Evolutionary conservation across 2,329 filamentous ascomycete genomes (phyloP).

Genomic region (Fusarium sp.): DNA sequence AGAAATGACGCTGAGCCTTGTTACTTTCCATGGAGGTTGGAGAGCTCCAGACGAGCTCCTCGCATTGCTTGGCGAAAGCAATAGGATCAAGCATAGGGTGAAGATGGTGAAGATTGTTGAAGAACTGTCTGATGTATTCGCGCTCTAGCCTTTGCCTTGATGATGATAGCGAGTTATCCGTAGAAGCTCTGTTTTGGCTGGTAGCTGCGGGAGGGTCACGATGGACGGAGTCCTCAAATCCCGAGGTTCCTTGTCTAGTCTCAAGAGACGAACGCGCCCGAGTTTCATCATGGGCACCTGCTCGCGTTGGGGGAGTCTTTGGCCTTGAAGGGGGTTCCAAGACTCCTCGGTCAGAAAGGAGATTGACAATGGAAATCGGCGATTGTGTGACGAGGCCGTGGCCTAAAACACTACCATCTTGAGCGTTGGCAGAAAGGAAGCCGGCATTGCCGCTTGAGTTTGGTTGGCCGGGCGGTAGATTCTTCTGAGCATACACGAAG

Average conservation of each 20-base stretch:
- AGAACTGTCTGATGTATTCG: slow-evolving; percentile 1
- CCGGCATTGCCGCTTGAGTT: background rate
- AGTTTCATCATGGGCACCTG: background rate
- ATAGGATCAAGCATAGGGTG: background rate
- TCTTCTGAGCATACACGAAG: slow-evolving; percentile 3
- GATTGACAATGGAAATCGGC: background rate
- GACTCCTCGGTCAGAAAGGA: background rate
- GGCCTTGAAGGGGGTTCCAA: background rate
- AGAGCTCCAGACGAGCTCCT: background rate
- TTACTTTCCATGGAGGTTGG: background rate
- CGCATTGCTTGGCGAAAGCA: background rate
- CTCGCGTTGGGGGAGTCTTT: background rate
- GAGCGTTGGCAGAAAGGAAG: background rate
- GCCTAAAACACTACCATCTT: rapidly evolving
- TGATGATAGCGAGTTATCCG: background rate
- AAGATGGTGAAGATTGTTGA: background rate
- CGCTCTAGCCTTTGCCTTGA: background rate
- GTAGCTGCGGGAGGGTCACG: too few species aligned
- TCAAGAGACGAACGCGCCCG: background rate
- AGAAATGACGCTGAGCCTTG: background rate
- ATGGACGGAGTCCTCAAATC: background rate
- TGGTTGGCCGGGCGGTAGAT: background rate
- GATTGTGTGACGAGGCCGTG: background rate
- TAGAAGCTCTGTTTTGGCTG: background rate
- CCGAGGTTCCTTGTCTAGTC: rapidly evolving